Evolutionary conservation across 2,329 filamentous ascomycete species (phyloP).

Genomic region (Fusarium phyllophilum): DNA sequence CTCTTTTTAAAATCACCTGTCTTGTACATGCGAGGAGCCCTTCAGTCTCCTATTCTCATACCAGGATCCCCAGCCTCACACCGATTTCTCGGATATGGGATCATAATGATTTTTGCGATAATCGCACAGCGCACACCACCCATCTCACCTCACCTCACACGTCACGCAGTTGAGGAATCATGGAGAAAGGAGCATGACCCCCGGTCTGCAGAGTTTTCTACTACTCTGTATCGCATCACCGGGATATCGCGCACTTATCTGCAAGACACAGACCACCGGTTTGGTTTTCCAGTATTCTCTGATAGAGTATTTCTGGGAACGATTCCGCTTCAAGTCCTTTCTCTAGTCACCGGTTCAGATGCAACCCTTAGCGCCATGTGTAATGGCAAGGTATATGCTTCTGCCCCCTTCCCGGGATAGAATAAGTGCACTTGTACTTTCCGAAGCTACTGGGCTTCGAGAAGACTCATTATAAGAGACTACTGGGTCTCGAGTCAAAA

Average conservation of each 20-base stretch:
- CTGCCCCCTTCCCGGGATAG: constrained; percentile 4
- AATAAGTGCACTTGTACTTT: constrained; percentile 17
- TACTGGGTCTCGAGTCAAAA: constrained; percentile 18
- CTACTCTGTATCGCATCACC: neutral
- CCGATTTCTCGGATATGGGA: constrained; percentile 29
- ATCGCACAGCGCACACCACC: constrained; percentile 1
- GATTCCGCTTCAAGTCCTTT: constrained; percentile 11
- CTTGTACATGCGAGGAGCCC: constrained; percentile 21
- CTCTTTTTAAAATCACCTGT: constrained; percentile 5
- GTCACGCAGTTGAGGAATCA: neutral
- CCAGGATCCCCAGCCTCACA: neutral
- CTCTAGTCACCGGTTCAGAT: constrained; percentile 10
- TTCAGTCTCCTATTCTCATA: constrained; percentile 19
- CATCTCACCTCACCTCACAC: neutral
- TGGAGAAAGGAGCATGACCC: neutral
- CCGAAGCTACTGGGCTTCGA: constrained; percentile 32
- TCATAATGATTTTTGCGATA: constrained; percentile 20
- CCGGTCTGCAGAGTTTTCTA: neutral
- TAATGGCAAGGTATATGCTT: constrained; percentile 1
- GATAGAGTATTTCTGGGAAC: neutral
- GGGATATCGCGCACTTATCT: neutral
- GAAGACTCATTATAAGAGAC: constrained; percentile 26
- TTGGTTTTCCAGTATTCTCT: neutral
- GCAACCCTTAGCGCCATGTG: neutral
- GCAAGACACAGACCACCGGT: constrained; percentile 8